Conservation (phyloP, 1,139 yeast genomes). For the Saccharomyces hybrid region DNA sequence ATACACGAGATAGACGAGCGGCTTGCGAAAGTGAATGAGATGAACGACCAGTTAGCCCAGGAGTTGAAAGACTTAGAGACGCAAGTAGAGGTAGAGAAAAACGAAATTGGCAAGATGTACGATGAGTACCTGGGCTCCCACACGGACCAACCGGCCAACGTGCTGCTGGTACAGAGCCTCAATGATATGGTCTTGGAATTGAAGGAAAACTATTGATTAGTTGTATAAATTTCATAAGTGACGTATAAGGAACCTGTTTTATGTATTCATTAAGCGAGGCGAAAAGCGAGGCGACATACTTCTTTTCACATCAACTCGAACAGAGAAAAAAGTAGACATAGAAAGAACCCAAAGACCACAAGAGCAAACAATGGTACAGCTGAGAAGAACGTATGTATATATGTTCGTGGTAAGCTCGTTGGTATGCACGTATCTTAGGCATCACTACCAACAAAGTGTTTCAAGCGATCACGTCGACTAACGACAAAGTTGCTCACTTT, state of each 20-base stretch:
- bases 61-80: conserved; percentile 26
- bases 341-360: background rate
- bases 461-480: conserved; percentile 38
- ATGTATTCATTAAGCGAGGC: background rate
- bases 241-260: background rate
- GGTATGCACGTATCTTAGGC: conserved; percentile 26
- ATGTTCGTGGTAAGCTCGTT: conserved; percentile 21
- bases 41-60: conserved; percentile 23
- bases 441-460: conserved; percentile 37
- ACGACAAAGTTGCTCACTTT: conserved; percentile 50
- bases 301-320: background rate
- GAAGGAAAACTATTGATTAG: conserved; percentile 9
- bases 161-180: conserved; percentile 23
- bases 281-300: background rate
- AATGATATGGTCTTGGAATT: conserved; percentile 24
- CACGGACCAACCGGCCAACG: conserved; percentile 16
- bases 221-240: background rate
- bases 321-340: background rate
- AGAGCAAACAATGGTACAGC: background rate
- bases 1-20: conserved; percentile 26
- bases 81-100: conserved; percentile 19
- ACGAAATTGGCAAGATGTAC: conserved; percentile 20
- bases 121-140: conserved; percentile 22
- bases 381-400: conserved; percentile 14
- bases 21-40: conserved; percentile 21